phyloP scores from a whole-genome alignment of 768 basidiomycete species.

The Pleurotus platypus region DNA sequence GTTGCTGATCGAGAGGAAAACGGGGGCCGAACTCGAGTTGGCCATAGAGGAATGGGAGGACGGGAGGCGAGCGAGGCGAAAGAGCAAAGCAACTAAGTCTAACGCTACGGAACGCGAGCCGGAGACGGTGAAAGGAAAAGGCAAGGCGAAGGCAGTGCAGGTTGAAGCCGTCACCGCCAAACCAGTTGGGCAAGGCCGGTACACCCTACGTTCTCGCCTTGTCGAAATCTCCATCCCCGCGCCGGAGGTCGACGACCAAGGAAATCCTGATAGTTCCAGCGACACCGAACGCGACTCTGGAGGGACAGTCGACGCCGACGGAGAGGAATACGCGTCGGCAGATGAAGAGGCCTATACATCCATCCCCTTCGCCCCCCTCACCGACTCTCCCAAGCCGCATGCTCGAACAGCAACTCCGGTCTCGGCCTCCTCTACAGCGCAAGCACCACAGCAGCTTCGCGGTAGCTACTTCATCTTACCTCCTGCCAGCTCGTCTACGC shows the following conservation, averaged over 20 bases:
- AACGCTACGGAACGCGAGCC: neutral
- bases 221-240: neutral
- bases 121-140: too few relatives aligned
- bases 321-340: constrained; percentile 1
- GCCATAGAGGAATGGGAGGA: constrained; percentile 64
- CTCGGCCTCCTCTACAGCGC: neutral
- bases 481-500: neutral
- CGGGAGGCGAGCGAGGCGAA: neutral
- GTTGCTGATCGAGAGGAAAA: constrained; percentile 58
- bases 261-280: neutral
- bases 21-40: constrained; percentile 54
- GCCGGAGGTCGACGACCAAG: neutral
- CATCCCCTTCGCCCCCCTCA: constrained; percentile 21
- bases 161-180: neutral
- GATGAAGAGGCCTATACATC: constrained; percentile 7
- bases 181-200: too few relatives aligned
- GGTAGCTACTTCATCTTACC: neutral
- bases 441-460: too few relatives aligned
- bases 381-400: neutral
- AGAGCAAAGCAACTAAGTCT: neutral
- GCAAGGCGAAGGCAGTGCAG: too few relatives aligned
- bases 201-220: neutral
- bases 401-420: neutral
- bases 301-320: constrained; percentile 1
- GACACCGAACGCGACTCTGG: constrained; percentile 2